Base-by-base conservation (phyloP, 495 filamentous ascomycete species). In the Evernia prunastri region DNA sequence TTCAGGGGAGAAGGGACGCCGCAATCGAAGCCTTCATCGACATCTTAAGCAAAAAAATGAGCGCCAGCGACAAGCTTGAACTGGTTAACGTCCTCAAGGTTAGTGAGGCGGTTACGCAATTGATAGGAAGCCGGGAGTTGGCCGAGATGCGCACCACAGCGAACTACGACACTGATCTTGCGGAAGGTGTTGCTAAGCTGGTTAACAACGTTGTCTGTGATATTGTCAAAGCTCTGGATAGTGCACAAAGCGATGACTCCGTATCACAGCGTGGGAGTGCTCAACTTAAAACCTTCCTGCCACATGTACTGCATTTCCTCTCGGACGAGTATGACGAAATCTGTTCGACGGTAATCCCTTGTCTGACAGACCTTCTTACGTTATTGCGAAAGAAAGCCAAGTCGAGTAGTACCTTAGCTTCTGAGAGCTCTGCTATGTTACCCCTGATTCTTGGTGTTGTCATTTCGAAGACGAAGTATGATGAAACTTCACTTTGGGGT, bases 31-130 rank as follows among this genome's bases (percentile, higher is more conserved):
- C 92, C 42, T 89, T 99, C 72, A 94, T 90, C 12, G 92, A 97
- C 75, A 96, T 96, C 64, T 87, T 96, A 56, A 88, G 86, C 70
- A 99, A 99, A 81, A 97, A 97, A 78, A 99, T 99, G 94, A 90
- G 89, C 70, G 78, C 91, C 3, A 78, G 81, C 39, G 92, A 97
- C 76, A 99, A 99, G 80, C 84, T 93, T 40, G 87, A 95, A 65
- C 86, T 99, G 84, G 95, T 99, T 65, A 76, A 84, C 27, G 93
- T 95, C 75, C 81, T 99, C 66, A 94, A 93, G 70, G 81, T 97
- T 37, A 84, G 84, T 49, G 84, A 86, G 45, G 91, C 97, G 69
- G 82, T 97, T 42, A 81, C 84, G 7, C 87, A 94, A 72, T 84
- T 97, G 13, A 83, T 93, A 60, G 83, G 83, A 58, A 95, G 89